Conservation (phyloP, 257 asterid genomes). For the Solanum etuberosum region DNA sequence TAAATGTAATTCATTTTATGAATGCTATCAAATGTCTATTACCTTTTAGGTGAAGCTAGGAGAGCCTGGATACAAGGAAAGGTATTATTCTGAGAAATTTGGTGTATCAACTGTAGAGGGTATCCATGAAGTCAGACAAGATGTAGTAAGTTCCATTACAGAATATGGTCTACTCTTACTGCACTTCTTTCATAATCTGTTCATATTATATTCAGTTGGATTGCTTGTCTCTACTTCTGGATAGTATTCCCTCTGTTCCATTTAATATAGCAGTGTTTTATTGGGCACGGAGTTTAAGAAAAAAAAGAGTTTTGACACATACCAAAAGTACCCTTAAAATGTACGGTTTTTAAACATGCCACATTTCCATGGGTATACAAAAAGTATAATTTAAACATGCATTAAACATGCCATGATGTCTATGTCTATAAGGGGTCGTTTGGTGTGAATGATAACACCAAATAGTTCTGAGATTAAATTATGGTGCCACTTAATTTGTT, state of each 20-base stretch:
- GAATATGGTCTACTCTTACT: neutral
- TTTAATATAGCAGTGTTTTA: neutral
- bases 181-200: neutral
- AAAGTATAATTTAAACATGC: neutral
- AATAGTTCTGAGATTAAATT: neutral
- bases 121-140: conserved; percentile 57
- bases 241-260: neutral
- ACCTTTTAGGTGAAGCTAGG: conserved; percentile 69
- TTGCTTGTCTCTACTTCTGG: neutral
- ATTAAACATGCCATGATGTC: neutral
- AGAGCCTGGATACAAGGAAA: conserved; percentile 93
- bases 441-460: neutral
- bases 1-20: neutral
- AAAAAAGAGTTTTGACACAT: neutral
- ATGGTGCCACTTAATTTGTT: neutral
- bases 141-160: conserved; percentile 48
- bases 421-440: neutral
- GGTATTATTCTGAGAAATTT: conserved; percentile 88
- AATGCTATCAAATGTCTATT: neutral
- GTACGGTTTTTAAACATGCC: neutral
- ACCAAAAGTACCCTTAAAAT: neutral
- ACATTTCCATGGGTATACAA: neutral
- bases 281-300: neutral
- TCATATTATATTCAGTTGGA: neutral
- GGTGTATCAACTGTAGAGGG: conserved; percentile 46